Conservation (phyloP, 495 filamentous ascomycete genomes). For the Neurospora sp. region DNA sequence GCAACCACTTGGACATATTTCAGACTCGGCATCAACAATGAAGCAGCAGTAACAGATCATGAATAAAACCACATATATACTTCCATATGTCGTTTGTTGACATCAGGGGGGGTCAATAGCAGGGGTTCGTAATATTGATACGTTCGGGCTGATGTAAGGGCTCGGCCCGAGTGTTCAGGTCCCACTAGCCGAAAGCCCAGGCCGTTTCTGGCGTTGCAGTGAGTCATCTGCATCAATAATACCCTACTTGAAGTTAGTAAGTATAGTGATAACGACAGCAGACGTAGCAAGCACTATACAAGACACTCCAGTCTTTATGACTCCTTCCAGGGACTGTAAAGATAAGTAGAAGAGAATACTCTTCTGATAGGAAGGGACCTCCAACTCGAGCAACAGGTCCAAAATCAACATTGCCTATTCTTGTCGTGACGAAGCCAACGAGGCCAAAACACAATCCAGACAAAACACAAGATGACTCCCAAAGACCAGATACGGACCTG, state of each 20-base stretch:
- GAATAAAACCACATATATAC: background rate
- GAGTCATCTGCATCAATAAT: background rate
- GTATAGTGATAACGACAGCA: background rate
- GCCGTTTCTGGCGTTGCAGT: background rate
- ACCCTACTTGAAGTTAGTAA: background rate
- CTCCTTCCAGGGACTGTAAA: background rate
- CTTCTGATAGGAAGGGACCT: background rate
- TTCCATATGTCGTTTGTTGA: background rate
- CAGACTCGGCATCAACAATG: background rate
- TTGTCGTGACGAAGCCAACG: background rate
- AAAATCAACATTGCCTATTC: background rate
- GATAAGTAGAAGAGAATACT: background rate
- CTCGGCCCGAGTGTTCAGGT: background rate
- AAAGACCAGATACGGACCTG: conserved; percentile 2
- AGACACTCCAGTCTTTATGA: background rate
- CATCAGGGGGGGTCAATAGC: background rate
- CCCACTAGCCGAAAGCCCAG: background rate
- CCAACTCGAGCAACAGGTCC: background rate
- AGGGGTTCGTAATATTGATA: background rate
- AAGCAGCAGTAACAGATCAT: background rate
- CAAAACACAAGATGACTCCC: background rate
- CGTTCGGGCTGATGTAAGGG: background rate
- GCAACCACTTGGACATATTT: background rate
- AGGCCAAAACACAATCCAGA: background rate
- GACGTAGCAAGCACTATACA: background rate